Conservation (phyloP, 2,329 filamentous ascomycete genomes). For the Nemania sp. region DNA sequence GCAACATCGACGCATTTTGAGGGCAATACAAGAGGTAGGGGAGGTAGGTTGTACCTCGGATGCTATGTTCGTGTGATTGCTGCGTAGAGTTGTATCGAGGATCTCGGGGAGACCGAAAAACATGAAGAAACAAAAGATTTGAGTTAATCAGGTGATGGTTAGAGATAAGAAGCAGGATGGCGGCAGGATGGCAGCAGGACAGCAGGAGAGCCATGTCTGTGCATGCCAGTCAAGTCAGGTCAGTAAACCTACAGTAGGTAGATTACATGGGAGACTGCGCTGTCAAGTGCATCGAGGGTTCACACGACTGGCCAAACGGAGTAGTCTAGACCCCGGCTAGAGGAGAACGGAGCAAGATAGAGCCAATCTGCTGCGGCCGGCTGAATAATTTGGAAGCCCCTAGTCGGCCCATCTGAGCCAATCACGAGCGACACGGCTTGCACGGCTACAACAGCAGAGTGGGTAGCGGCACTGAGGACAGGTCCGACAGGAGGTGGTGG, state of each 20-base stretch:
- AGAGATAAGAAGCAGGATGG: slow-evolving; percentile 19
- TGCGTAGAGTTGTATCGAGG: neutral
- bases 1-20: slow-evolving; percentile 18
- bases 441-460: slow-evolving; percentile 20
- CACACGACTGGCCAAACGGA: slow-evolving; percentile 20
- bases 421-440: slow-evolving; percentile 22
- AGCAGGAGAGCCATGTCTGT: slow-evolving; percentile 3
- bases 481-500: neutral
- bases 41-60: slow-evolving; percentile 1
- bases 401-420: slow-evolving; percentile 13
- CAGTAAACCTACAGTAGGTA: too few relatives aligned
- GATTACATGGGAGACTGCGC: neutral
- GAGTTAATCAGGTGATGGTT: slow-evolving; percentile 14
- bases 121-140: slow-evolving; percentile 14
- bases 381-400: slow-evolving; percentile 29
- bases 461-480: slow-evolving; percentile 10
- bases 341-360: slow-evolving; percentile 14
- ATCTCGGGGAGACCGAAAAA: neutral
- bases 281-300: slow-evolving; percentile 20
- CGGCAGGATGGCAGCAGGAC: slow-evolving; percentile 1
- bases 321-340: slow-evolving; percentile 26
- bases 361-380: slow-evolving; percentile 29
- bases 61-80: slow-evolving; percentile 5
- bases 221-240: neutral
- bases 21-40: slow-evolving; percentile 1